Conservation (phyloP, 805 yeast species). For the Blastobotrys americana region DNA sequence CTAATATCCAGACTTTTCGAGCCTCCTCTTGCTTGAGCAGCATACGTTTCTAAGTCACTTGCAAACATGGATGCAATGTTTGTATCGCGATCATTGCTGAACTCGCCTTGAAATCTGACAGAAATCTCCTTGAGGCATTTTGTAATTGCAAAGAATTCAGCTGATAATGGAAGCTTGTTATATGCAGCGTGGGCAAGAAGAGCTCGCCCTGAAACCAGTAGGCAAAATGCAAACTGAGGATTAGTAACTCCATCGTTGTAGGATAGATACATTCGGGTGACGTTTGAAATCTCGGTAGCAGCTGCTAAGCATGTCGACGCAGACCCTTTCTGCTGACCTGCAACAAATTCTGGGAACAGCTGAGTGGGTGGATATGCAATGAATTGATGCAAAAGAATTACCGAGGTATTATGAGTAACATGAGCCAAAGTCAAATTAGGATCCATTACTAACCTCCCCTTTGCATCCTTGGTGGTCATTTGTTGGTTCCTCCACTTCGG, state of each 20-base stretch:
- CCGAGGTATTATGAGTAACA: slow-evolving; percentile 6
- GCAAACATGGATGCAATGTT: slow-evolving; percentile 17
- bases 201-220: neutral
- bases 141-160: slow-evolving; percentile 8
- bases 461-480: slow-evolving; percentile 1
- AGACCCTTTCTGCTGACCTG: slow-evolving; percentile 5
- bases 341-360: slow-evolving; percentile 4
- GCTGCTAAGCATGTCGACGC: slow-evolving; percentile 2
- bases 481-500: slow-evolving; percentile 8
- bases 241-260: neutral
- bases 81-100: neutral
- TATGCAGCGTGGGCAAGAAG: slow-evolving; percentile 4
- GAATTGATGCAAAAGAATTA: slow-evolving; percentile 4
- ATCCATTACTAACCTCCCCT: slow-evolving; percentile 1
- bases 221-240: slow-evolving; percentile 2
- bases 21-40: neutral
- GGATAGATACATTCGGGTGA: neutral
- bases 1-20: slow-evolving; percentile 1
- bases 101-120: slow-evolving; percentile 12
- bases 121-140: slow-evolving; percentile 12
- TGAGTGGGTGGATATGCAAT: slow-evolving; percentile 4
- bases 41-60: slow-evolving; percentile 6
- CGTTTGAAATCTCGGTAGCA: slow-evolving; percentile 1
- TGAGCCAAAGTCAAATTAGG: slow-evolving; percentile 6
- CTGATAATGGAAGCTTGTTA: neutral